These are phyloP conservation scores for Gossypium herbaceum DNA, from an alignment of 345 rosid species.

Conservation along the genomic window DNA sequence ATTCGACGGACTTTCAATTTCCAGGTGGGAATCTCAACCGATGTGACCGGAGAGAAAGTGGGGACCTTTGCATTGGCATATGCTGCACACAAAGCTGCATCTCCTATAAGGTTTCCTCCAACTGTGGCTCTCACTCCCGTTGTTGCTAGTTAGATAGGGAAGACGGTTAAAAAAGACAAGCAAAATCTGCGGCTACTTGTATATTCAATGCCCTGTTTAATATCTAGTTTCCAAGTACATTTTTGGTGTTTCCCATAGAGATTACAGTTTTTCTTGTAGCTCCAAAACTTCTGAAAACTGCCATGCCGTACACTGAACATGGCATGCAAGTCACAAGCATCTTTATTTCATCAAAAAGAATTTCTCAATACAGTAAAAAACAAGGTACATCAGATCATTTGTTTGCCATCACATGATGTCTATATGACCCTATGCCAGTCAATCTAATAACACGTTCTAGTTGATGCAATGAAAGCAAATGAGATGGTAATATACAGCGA, in stretches of 20 bases:
- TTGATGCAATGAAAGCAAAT: background rate
- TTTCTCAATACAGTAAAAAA: slow-evolving; percentile 1
- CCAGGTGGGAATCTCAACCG: slow-evolving; percentile 70
- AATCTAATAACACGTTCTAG: background rate
- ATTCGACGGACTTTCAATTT: background rate
- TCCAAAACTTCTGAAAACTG: background rate
- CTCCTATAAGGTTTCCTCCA: slow-evolving; percentile 89
- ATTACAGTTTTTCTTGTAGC: background rate
- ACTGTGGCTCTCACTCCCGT: slow-evolving; percentile 85
- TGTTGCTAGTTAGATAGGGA: slow-evolving; percentile 85
- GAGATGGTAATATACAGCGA: slow-evolving; percentile 29
- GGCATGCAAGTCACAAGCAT: background rate
- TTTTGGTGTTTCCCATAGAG: background rate
- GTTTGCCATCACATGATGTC: slow-evolving; percentile 16
- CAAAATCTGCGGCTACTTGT: slow-evolving; percentile 4
- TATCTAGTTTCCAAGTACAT: background rate
- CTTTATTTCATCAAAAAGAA: background rate
- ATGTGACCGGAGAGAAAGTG: slow-evolving; percentile 70
- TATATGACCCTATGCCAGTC: slow-evolving; percentile 13
- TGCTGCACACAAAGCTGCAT: slow-evolving; percentile 94
- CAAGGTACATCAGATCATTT: slow-evolving; percentile 2
- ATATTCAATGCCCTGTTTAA: background rate
- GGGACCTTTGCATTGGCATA: slow-evolving; percentile 85
- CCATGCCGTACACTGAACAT: background rate
- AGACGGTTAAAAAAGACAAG: slow-evolving; percentile 55